Conservation (phyloP, 805 yeast genomes). For the Yamadazyma laniorum region DNA sequence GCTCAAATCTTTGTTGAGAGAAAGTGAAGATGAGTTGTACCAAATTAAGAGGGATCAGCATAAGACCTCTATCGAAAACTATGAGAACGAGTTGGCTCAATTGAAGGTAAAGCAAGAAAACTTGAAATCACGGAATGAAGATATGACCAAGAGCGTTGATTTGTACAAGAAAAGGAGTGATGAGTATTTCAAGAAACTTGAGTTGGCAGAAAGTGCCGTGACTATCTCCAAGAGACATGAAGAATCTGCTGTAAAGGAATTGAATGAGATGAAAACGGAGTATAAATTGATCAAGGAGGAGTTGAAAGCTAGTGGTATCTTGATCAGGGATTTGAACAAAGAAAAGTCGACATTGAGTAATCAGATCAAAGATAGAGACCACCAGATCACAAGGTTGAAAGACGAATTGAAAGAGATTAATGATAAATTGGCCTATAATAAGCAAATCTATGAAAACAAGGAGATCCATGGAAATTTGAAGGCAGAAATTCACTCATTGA, state of each 20-base stretch:
- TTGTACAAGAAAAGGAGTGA: conserved; percentile 72
- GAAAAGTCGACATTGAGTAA: conserved; percentile 54
- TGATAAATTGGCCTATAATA: conserved; percentile 56
- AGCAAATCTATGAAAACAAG: conserved; percentile 43
- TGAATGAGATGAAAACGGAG: conserved; percentile 40
- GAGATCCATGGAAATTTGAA: conserved; percentile 44
- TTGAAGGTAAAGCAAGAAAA: conserved; percentile 58
- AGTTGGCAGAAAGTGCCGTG: conserved; percentile 74
- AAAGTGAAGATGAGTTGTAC: conserved; percentile 44
- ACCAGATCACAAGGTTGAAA: conserved; percentile 51
- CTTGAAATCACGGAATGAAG: conserved; percentile 51
- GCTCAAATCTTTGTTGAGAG: conserved; percentile 40
- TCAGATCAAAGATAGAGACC: conserved; percentile 52
- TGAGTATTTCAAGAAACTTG: conserved; percentile 68
- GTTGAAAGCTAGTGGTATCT: conserved; percentile 50
- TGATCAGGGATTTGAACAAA: conserved; percentile 51
- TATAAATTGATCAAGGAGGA: conserved; percentile 51
- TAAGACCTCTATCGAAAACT: conserved; percentile 34
- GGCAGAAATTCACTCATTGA: conserved; percentile 53
- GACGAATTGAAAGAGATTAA: conserved; percentile 49
- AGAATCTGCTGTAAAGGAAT: conserved; percentile 49
- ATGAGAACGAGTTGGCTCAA: conserved; percentile 43
- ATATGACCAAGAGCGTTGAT: conserved; percentile 53
- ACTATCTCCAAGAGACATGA: conserved; percentile 63
- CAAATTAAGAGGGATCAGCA: conserved; percentile 41